A percentile compares a stretch with the other conserved stretches of the same genome.
phyloP scores from a whole-genome alignment of 2,329 filamentous ascomycete genomes.

The Lasiodiplodia sp. region DNA sequence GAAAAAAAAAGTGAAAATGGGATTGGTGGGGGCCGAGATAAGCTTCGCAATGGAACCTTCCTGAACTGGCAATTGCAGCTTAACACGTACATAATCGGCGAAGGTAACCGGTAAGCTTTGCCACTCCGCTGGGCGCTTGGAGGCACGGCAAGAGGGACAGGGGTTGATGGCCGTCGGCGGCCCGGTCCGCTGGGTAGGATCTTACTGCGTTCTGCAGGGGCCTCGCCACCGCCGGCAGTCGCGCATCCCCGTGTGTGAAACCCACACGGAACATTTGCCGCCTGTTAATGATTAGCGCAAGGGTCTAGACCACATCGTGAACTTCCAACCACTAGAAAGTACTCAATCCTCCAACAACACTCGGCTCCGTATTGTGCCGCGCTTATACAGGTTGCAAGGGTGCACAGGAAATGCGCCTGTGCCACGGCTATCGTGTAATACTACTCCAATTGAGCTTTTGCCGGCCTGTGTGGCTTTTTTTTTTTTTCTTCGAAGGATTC shows the following conservation, averaged over 20 bases:
- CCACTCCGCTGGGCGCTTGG: background rate
- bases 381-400: background rate
- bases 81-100: background rate
- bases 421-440: background rate
- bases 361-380: background rate
- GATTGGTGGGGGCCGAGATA: background rate
- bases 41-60: background rate
- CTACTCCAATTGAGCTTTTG: background rate
- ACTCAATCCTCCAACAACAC: background rate
- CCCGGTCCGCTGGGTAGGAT: background rate
- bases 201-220: background rate
- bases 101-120: background rate
- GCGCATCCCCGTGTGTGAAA: background rate
- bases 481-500: background rate
- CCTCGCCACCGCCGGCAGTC: background rate
- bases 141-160: background rate
- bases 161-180: background rate
- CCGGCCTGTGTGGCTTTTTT: background rate
- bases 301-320: background rate
- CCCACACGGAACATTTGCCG: background rate
- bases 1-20: background rate
- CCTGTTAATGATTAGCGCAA: background rate
- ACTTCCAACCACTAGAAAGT: background rate
- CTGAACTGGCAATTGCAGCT: background rate
- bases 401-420: background rate